phyloP scores from a whole-genome alignment of 805 yeast genomes.

The Wickerhamiella domercqiae region DNA sequence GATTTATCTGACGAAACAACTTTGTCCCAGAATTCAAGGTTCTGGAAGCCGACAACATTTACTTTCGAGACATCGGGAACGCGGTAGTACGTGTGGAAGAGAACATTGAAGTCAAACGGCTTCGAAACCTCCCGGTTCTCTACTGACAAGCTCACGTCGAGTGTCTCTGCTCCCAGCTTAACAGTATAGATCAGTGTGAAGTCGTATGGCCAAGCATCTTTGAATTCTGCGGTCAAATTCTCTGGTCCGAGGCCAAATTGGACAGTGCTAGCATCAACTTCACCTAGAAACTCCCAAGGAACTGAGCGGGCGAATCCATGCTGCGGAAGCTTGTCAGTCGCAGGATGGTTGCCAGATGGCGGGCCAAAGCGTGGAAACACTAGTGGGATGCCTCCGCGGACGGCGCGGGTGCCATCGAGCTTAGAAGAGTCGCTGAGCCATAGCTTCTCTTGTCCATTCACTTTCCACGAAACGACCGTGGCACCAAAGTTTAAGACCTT shows the following conservation, averaged over 20 bases:
- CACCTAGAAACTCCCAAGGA: constrained; percentile 88
- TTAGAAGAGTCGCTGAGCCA: constrained; percentile 54
- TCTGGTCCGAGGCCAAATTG: constrained; percentile 90
- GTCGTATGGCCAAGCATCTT: constrained; percentile 49
- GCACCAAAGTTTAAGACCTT: constrained; percentile 78
- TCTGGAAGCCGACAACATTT: constrained; percentile 62
- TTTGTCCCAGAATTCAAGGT: constrained; percentile 62
- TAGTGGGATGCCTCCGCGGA: constrained; percentile 92
- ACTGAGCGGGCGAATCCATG: constrained; percentile 93
- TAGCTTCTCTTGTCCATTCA: constrained; percentile 59
- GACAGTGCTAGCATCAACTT: constrained; percentile 49
- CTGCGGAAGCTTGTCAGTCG: constrained; percentile 58
- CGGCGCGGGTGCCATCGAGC: constrained; percentile 84
- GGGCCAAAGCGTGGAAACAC: constrained; percentile 86
- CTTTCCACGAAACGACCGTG: constrained; percentile 67
- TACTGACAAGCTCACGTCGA: constrained; percentile 51
- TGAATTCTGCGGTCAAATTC: constrained; percentile 47
- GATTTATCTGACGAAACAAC: constrained; percentile 35
- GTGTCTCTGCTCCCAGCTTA: constrained; percentile 35
- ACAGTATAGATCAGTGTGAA: constrained; percentile 66
- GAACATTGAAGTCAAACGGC: constrained; percentile 75
- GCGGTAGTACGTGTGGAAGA: constrained; percentile 79
- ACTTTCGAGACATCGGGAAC: constrained; percentile 66
- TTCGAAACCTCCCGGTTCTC: constrained; percentile 45
- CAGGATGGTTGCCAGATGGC: constrained; percentile 19